A percentile compares a stretch with the other conserved stretches of the same genome.
Conservation (phyloP, 345 rosid genomes). For the Cardamine occulta region DNA sequence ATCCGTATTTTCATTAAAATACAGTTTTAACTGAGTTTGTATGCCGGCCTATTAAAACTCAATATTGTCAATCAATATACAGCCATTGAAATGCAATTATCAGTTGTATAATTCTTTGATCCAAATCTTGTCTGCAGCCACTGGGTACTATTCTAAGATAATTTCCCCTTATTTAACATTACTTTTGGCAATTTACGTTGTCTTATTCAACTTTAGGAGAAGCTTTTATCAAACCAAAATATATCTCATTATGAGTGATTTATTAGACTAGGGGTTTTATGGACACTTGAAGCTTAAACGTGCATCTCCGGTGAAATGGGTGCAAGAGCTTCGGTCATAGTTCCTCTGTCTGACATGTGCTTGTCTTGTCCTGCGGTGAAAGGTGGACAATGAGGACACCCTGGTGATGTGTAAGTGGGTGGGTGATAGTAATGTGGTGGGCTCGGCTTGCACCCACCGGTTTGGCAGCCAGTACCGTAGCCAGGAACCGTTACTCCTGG, state of each 20-base stretch:
- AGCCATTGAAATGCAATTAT: conserved; percentile 4
- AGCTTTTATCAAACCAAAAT: conserved; percentile 31
- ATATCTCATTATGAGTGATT: conserved; percentile 26
- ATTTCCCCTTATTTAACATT: conserved; percentile 36
- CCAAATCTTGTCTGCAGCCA: conserved; percentile 4
- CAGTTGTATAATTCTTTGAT: not conserved
- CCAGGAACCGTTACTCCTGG: conserved; percentile 43
- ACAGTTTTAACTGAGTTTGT: not conserved
- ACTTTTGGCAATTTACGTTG: conserved; percentile 20
- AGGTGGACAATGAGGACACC: conserved; percentile 33
- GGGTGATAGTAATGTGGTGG: conserved; percentile 31
- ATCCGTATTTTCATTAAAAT: not conserved
- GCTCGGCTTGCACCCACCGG: conserved; percentile 36
- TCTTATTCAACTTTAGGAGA: conserved; percentile 35
- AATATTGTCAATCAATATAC: not conserved
- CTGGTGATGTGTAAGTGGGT: conserved; percentile 33
- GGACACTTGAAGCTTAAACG: conserved; percentile 35
- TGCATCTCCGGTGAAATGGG: conserved; percentile 35
- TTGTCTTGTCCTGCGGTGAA: conserved; percentile 25
- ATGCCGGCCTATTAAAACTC: not conserved
- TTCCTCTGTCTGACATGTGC: conserved; percentile 26
- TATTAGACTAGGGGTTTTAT: conserved; percentile 26
- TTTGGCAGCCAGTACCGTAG: conserved; percentile 38
- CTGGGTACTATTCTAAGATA: not conserved
- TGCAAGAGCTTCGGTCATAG: conserved; percentile 40